Evolutionary conservation across 2,329 filamentous ascomycete genomes (phyloP).

Genomic region (Aspergillus novofumigatus): DNA sequence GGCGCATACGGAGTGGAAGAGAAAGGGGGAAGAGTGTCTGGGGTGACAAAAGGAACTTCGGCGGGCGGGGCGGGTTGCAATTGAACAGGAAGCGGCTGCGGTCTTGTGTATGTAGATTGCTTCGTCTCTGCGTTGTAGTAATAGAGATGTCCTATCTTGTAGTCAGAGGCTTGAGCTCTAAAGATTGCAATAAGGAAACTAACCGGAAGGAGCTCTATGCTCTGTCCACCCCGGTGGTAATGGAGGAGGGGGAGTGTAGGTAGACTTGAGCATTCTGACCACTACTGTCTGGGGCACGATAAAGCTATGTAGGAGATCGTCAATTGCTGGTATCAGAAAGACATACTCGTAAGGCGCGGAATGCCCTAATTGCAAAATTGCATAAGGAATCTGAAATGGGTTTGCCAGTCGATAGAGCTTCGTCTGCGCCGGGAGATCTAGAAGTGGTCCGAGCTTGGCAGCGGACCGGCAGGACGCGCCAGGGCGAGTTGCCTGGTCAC

Average conservation of each 20-base stretch:
- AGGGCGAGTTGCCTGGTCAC: conserved; percentile 37
- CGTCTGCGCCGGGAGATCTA: conserved; percentile 11
- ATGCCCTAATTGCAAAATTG: background rate
- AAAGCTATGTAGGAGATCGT: background rate
- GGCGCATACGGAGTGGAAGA: conserved; percentile 35
- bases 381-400: background rate
- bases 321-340: background rate
- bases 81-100: conserved; percentile 40
- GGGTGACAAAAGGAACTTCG: conserved; percentile 34
- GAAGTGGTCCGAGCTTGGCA: conserved; percentile 38
- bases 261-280: conserved; percentile 66
- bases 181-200: conserved; percentile 17
- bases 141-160: conserved; percentile 67
- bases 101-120: conserved; percentile 80
- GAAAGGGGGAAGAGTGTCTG: conserved; percentile 33
- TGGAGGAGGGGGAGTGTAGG: conserved; percentile 64
- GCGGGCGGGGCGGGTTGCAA: conserved; percentile 29
- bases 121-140: conserved; percentile 82
- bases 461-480: conserved; percentile 31
- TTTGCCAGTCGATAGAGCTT: background rate
- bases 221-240: conserved; percentile 85
- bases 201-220: conserved; percentile 77
- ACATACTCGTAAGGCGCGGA: background rate
- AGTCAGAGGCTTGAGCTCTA: conserved; percentile 5
- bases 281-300: background rate